Base-by-base conservation (phyloP, 2,329 filamentous ascomycete genomes). In the Ophiosphaerella korrae region DNA sequence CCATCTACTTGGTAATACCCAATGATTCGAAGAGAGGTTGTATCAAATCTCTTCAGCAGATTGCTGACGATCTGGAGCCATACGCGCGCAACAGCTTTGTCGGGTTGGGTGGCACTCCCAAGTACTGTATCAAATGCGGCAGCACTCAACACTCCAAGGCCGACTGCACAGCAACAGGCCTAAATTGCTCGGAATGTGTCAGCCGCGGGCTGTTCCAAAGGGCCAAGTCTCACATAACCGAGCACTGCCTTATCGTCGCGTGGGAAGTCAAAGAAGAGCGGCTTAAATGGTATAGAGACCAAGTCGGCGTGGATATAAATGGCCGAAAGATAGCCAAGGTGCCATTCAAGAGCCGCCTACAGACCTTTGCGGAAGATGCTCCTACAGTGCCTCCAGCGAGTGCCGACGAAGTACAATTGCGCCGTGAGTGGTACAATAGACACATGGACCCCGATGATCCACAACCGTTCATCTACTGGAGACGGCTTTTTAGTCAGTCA, bases 1-100 rank as follows among this genome's bases (percentile, higher is more conserved):
- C 58, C 0, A 48, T 69, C 5, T 52, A 60, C 12, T 44, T 68
- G 29, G 46, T 56, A 1, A 40, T 64, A 3, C 43, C 45, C 0
- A 26, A 29, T 1, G 13, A 50, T 2, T 29, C 35, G 0, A 42
- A 44, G n/a, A 11, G 21, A 2, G 7, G 33, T 3, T 7, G 29
- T 4, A 14, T 23, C 1, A 45, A 44, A 29, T 37, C 14, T 0
- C 43, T 55, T 43, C n/a, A 38, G 5, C 9, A 57, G 18, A 51
- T 61, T 5, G 50, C 53, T 1, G 32, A 13, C 4, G 42, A 24
- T 13, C 23, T 57, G 5, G 58, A 60, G 42, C 7, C 14, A 23
- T 40, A 52, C 23, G 57, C 48, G 14, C 48, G 50, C 16, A n/a
- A 12, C 2, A 54, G 29, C 12, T 46, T 40, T 29, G 18, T 33